Percentiles rank a stretch among this genome's conserved stretches.
Evolutionary conservation across 192 early-diverging fungal genomes (phyloP).

Genomic region (Helicostylum pulchrum): DNA sequence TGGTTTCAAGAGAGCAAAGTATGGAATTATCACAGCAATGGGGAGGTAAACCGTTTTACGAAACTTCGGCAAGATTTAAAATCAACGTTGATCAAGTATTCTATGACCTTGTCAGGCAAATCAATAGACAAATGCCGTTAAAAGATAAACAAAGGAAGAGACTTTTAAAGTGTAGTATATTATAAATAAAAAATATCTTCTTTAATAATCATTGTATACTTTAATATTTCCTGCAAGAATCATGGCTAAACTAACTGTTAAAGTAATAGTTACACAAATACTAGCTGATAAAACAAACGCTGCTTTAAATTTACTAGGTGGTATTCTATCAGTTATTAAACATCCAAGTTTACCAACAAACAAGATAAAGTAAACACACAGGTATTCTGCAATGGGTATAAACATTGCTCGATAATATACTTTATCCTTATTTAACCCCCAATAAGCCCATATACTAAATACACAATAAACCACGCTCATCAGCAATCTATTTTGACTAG

Average conservation of each 20-base stretch:
- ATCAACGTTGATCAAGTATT: constrained; percentile 90
- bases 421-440: constrained; percentile 13
- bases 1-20: constrained; percentile 65
- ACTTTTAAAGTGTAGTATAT: constrained; percentile 12
- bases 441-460: constrained; percentile 8
- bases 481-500: neutral
- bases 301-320: neutral
- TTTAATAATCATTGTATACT: constrained; percentile 31
- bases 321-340: neutral
- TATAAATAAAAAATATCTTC: neutral
- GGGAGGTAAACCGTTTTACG: constrained; percentile 71
- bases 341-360: neutral
- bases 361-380: constrained; percentile 11
- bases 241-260: constrained; percentile 14
- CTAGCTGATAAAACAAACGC: constrained; percentile 1
- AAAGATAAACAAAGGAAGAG: constrained; percentile 44
- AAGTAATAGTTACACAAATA: neutral
- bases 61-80: constrained; percentile 83
- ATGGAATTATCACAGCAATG: constrained; percentile 56
- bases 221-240: constrained; percentile 17
- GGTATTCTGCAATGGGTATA: constrained; percentile 25
- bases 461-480: neutral
- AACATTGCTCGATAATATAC: constrained; percentile 24
- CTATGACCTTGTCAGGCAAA: constrained; percentile 83
- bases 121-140: constrained; percentile 73